Percentiles rank a stretch among this genome's conserved stretches.
Evolutionary conservation across 495 filamentous ascomycete species (phyloP).

Genomic region (Talaromyces ruber): DNA sequence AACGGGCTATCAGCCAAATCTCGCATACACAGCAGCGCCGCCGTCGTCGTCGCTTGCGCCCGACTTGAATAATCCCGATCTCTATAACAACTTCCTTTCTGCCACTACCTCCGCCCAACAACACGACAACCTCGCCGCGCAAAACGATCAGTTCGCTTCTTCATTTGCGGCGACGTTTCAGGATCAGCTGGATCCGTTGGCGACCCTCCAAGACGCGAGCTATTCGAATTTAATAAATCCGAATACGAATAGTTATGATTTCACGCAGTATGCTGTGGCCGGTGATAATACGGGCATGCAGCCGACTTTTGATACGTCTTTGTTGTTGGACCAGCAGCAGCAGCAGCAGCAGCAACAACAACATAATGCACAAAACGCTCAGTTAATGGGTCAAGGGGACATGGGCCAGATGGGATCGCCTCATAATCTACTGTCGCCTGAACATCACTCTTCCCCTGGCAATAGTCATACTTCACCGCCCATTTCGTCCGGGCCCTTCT

Average conservation of each 20-base stretch:
- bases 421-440: slow-evolving; percentile 62
- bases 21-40: slow-evolving; percentile 14
- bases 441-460: slow-evolving; percentile 45
- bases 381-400: slow-evolving; percentile 52
- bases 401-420: slow-evolving; percentile 65
- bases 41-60: slow-evolving; percentile 8
- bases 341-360: slow-evolving; percentile 27
- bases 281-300: slow-evolving; percentile 22
- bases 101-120: slow-evolving; percentile 15
- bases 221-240: slow-evolving; percentile 32
- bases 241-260: slow-evolving; percentile 28
- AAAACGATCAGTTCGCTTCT: slow-evolving; percentile 27
- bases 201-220: slow-evolving; percentile 26
- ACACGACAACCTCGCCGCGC: slow-evolving; percentile 22
- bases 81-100: slow-evolving; percentile 21
- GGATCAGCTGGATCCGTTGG: slow-evolving; percentile 25
- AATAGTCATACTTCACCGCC: slow-evolving; percentile 39
- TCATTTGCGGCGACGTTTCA: slow-evolving; percentile 29
- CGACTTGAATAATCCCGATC: slow-evolving; percentile 16
- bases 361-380: slow-evolving; percentile 16
- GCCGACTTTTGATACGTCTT: slow-evolving; percentile 26
- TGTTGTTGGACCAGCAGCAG: slow-evolving; percentile 40
- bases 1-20: slow-evolving; percentile 18
- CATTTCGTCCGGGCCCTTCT: slow-evolving; percentile 47
- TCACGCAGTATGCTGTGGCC: slow-evolving; percentile 28